These are phyloP conservation scores for Thalia dealbata DNA, from an alignment of 176 grass and related monocot species.

Conservation along the genomic window DNA sequence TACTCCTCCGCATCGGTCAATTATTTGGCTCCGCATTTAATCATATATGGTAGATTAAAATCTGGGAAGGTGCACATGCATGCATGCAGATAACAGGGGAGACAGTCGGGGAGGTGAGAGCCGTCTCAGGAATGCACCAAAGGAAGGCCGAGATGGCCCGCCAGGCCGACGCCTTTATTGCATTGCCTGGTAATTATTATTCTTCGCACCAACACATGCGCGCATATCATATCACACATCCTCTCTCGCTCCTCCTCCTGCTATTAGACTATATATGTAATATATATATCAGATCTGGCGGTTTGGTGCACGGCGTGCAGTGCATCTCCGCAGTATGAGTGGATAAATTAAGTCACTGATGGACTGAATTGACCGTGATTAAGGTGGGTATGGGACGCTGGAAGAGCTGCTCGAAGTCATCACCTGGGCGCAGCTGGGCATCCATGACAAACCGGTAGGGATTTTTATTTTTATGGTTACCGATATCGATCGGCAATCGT, in stretches of 20 bases:
- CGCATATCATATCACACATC: no score
- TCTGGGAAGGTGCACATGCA: no score
- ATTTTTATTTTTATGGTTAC: no score
- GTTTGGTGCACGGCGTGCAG: neutral
- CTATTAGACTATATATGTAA: no score
- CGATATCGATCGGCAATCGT: no score
- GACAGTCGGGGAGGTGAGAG: conserved; percentile 7
- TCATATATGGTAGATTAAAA: no score
- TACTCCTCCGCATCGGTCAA: no score
- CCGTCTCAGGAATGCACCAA: conserved; percentile 15
- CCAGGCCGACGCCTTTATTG: conserved; percentile 15
- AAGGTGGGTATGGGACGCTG: conserved; percentile 6
- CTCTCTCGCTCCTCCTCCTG: no score
- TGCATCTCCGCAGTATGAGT: no score
- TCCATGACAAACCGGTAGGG: conserved; percentile 6
- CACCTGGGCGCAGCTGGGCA: conserved; percentile 8
- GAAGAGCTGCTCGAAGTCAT: conserved; percentile 5
- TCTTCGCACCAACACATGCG: neutral
- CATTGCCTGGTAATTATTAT: conserved; percentile 1
- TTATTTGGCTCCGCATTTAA: no score
- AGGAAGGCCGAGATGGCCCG: conserved; percentile 17
- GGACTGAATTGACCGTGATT: neutral
- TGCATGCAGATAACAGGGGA: conserved; percentile 10
- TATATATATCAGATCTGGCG: no score
- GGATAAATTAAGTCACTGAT: neutral